Evolutionary conservation across 169 alveolate species (phyloP).

Genomic region (Cryptosporidium tyzzeri): DNA sequence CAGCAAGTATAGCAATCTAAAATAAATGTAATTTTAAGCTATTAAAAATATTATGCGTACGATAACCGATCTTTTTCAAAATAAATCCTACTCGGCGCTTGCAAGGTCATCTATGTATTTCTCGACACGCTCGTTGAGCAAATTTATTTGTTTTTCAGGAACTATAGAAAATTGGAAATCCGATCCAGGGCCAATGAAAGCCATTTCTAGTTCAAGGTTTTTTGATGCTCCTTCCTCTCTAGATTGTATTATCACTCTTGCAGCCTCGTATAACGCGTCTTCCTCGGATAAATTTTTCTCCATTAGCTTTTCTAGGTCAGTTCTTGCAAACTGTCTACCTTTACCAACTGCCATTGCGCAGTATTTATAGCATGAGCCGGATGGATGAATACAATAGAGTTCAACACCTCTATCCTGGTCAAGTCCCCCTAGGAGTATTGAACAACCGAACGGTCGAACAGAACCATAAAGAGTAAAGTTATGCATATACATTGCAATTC

Average conservation of each 20-base stretch:
- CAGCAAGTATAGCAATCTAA: too few relatives aligned
- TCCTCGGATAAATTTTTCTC: slow-evolving; percentile 70
- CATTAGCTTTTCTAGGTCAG: slow-evolving; percentile 91
- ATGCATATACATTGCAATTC: slow-evolving; percentile 92
- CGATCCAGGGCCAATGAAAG: slow-evolving; percentile 51
- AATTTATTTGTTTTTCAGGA: slow-evolving; percentile 9
- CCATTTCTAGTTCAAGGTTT: slow-evolving; percentile 78
- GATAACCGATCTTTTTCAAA: neutral
- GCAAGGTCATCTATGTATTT: slow-evolving; percentile 63
- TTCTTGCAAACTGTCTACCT: slow-evolving; percentile 92
- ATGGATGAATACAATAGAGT: slow-evolving; percentile 91
- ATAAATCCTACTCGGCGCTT: slow-evolving; percentile 22
- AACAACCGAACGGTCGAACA: slow-evolving; percentile 94
- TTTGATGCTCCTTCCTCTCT: slow-evolving; percentile 78
- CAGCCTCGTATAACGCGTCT: slow-evolving; percentile 76
- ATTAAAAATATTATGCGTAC: too few relatives aligned
- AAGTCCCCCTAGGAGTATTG: slow-evolving; percentile 88
- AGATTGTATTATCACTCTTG: slow-evolving; percentile 72
- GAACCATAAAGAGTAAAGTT: slow-evolving; percentile 91
- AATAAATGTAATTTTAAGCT: neutral
- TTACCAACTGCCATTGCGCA: slow-evolving; percentile 94
- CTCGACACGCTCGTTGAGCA: slow-evolving; percentile 53
- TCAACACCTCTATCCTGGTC: slow-evolving; percentile 87
- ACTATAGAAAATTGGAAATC: slow-evolving; percentile 42
- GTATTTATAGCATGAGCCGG: slow-evolving; percentile 93